phyloP scores from a whole-genome alignment of 176 grass and related monocot genomes.

The Echinochloa phyllopogon region DNA sequence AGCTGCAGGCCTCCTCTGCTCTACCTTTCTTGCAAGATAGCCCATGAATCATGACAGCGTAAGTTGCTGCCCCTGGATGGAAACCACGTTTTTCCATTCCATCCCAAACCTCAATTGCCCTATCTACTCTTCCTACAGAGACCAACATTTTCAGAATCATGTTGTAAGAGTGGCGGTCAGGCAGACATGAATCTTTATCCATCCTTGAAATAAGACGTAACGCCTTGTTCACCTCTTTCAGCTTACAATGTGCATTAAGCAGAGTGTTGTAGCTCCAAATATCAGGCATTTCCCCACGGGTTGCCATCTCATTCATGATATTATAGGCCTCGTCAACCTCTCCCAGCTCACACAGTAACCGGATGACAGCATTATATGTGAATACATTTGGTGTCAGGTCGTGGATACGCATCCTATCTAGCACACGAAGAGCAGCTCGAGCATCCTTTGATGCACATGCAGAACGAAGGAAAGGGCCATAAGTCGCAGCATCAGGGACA shows the following conservation, averaged over 20 bases:
- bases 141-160: conserved; percentile 91
- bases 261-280: conserved; percentile 86
- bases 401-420: conserved; percentile 67
- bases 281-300: conserved; percentile 61
- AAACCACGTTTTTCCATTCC: conserved; percentile 82
- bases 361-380: conserved; percentile 78
- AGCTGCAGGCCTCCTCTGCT: conserved; percentile 74
- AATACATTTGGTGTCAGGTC: conserved; percentile 79
- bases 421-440: conserved; percentile 53
- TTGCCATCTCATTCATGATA: conserved; percentile 73
- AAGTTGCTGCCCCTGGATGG: conserved; percentile 69
- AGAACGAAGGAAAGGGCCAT: conserved; percentile 65
- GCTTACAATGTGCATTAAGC: conserved; percentile 70
- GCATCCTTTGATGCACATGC: conserved; percentile 69
- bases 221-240: conserved; percentile 79
- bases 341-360: conserved; percentile 67
- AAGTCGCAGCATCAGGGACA: conserved; percentile 64
- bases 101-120: conserved; percentile 78
- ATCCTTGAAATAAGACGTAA: conserved; percentile 72
- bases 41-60: conserved; percentile 85
- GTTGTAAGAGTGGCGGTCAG: conserved; percentile 74
- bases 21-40: conserved; percentile 81
- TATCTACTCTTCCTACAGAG: conserved; percentile 66
- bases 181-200: conserved; percentile 67
- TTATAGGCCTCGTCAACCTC: conserved; percentile 77